Evolutionary conservation across 2,329 filamentous ascomycete species (phyloP), one percentile per base, ranked within the genome.

Genomic region (Monascus ruber): DNA sequence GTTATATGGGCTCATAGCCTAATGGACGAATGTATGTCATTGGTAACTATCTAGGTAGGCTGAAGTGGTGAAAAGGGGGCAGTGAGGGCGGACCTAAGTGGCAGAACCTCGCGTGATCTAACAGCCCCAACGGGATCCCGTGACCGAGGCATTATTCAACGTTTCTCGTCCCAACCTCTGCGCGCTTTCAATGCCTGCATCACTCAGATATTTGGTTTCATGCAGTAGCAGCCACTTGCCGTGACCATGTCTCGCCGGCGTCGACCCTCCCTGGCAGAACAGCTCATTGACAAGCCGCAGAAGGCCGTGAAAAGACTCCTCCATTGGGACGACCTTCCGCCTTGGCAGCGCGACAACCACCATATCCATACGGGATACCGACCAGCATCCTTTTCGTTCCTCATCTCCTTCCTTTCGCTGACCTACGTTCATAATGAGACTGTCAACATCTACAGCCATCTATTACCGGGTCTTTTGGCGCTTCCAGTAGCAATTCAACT

Each of bases 391-490:
- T 71, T 71, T 40, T 83, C 79, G 0, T 81, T 77, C 58, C 42
- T 55, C 9, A 69, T 65, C 40, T 83, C 76, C 17, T 68, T 76
- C 42, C 62, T 69, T 31, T 78, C 72, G 29, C 63, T 84, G 10
- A 59, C 66, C 38, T 78, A 82, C 57, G 52, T 83, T 9, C 79
- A 85, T 62, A 83, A 81, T 55, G 76, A 81, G 55, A 74, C 74
- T 5, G 74, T 85, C 35, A 85, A 85, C 58, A 83, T 85, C 51
- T 84, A 81, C 58, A 72, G 77, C 3, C 81, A 85, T 57, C 68
- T 85, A 8, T 52, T 85, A 32, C 86, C 85, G 5, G 75, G 81
- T 7, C 37, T 82, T 1, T 48, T 73, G 29, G 79, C 83, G 41
- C 54, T 76, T 3, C 53, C 68, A 5, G 63, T 68, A 1, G 74